Percentiles rank a stretch among this genome's conserved stretches.
Conservation (phyloP, 305 asterid species). For the Petunia hybrid region DNA sequence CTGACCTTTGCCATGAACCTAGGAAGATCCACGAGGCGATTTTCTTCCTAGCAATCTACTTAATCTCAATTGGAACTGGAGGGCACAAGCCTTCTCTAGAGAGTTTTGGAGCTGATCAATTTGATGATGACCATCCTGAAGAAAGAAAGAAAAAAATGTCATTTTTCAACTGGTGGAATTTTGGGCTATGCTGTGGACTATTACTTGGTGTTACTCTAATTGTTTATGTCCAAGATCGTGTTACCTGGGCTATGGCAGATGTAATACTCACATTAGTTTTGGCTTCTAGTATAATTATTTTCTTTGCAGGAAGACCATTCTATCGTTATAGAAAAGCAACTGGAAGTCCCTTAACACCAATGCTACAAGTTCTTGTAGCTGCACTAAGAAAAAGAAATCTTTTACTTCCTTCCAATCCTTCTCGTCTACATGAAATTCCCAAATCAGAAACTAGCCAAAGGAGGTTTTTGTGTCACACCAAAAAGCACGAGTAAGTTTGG, state of each 20-base stretch:
- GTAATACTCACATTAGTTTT: constrained; percentile 62
- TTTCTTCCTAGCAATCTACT: constrained; percentile 77
- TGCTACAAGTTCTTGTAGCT: constrained; percentile 72
- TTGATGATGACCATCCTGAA: constrained; percentile 73
- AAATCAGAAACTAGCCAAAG: constrained; percentile 48
- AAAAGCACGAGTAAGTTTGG: constrained; percentile 63
- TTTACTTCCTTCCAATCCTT: constrained; percentile 51
- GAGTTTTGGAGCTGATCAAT: constrained; percentile 97
- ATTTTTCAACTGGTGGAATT: constrained; percentile 94
- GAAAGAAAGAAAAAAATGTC: constrained; percentile 80
- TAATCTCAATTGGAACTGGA: constrained; percentile 83
- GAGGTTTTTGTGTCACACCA: constrained; percentile 73
- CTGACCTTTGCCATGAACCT: constrained; percentile 43
- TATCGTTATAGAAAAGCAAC: constrained; percentile 67
- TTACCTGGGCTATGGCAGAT: constrained; percentile 82
- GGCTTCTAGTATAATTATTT: constrained; percentile 51
- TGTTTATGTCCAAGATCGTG: constrained; percentile 72
- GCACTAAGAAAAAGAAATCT: constrained; percentile 71
- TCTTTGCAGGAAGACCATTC: constrained; percentile 61
- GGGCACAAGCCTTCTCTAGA: constrained; percentile 90
- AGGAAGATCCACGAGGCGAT: constrained; percentile 55
- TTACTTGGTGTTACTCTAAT: constrained; percentile 73
- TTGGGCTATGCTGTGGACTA: constrained; percentile 74
- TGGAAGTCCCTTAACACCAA: constrained; percentile 81
- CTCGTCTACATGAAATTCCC: constrained; percentile 63